Conservation (phyloP, 2,329 filamentous ascomycete species). For the Orbilia oligospora region DNA sequence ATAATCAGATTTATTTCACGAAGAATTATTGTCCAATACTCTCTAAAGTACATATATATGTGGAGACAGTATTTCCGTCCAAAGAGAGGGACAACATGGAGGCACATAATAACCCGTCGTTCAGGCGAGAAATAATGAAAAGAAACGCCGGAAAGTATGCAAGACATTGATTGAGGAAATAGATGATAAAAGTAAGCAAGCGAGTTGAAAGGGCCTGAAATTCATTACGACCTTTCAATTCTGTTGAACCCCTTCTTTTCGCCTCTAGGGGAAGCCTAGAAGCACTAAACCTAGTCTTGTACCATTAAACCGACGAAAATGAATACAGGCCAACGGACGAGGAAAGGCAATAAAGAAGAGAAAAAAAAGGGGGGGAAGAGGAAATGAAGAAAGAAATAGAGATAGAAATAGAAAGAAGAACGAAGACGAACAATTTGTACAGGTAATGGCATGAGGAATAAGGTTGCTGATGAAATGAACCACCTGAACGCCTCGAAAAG, state of each 20-base stretch:
- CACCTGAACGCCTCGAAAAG: conserved; percentile 41
- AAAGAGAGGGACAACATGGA: not conserved
- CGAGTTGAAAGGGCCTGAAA: not conserved
- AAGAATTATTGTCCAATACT: conserved; percentile 1
- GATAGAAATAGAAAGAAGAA: not conserved
- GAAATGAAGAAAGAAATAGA: too few species aligned
- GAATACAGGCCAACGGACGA: not conserved
- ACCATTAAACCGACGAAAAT: not conserved
- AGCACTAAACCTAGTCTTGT: not conserved
- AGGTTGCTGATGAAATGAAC: conserved; percentile 15
- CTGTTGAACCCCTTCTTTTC: not conserved
- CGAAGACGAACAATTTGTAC: conserved; percentile 3
- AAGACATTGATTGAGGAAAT: not conserved
- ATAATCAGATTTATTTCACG: not conserved
- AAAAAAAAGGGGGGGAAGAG: not conserved
- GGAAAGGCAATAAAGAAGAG: not conserved
- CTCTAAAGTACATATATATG: not conserved
- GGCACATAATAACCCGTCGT: not conserved
- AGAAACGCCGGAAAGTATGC: conserved; percentile 11
- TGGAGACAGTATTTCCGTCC: not conserved
- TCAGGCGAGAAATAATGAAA: not conserved
- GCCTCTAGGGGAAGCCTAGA: not conserved
- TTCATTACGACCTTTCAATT: too few species aligned
- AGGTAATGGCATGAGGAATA: conserved; percentile 9
- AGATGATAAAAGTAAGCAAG: not conserved